Evolutionary conservation across 352 stramenopile genomes (phyloP).

Genomic region (Phytophthora tentaculata): DNA sequence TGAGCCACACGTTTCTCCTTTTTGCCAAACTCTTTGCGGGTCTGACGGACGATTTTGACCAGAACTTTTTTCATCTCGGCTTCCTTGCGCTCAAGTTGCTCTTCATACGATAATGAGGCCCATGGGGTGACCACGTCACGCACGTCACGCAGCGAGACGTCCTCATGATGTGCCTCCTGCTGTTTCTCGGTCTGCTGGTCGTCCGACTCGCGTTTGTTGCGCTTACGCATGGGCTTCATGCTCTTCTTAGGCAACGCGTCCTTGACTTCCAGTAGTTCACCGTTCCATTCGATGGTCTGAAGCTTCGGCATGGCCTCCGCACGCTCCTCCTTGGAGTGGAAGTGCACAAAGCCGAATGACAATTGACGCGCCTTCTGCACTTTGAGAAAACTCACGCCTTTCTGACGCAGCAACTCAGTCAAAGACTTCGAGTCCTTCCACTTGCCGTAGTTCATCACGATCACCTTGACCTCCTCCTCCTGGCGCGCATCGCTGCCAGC

Average conservation of each 20-base stretch:
- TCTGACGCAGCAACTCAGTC: conserved; percentile 54
- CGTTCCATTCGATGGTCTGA: conserved; percentile 64
- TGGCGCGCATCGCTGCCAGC: conserved; percentile 14
- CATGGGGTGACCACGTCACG: conserved; percentile 86
- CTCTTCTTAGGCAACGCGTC: conserved; percentile 70
- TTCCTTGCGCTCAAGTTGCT: conserved; percentile 88
- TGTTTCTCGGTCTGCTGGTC: not conserved
- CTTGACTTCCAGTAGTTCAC: conserved; percentile 79
- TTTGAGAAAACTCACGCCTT: conserved; percentile 65
- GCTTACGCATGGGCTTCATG: conserved; percentile 41
- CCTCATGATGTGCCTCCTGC: conserved; percentile 20
- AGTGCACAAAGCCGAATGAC: conserved; percentile 84
- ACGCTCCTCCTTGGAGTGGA: conserved; percentile 62
- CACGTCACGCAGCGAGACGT: conserved; percentile 50
- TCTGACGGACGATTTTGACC: conserved; percentile 85
- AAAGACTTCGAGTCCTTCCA: conserved; percentile 81
- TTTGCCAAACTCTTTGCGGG: conserved; percentile 85
- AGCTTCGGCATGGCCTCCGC: conserved; percentile 59
- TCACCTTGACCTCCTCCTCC: conserved; percentile 78
- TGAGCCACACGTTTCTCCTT: conserved; percentile 83
- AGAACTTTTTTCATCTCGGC: conserved; percentile 91
- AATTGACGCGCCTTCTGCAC: conserved; percentile 83
- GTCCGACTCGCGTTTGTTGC: conserved; percentile 15
- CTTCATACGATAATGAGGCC: conserved; percentile 75
- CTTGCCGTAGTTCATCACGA: conserved; percentile 91